phyloP scores from a whole-genome alignment of 805 yeast genomes.

The Starmera dryadoides region DNA sequence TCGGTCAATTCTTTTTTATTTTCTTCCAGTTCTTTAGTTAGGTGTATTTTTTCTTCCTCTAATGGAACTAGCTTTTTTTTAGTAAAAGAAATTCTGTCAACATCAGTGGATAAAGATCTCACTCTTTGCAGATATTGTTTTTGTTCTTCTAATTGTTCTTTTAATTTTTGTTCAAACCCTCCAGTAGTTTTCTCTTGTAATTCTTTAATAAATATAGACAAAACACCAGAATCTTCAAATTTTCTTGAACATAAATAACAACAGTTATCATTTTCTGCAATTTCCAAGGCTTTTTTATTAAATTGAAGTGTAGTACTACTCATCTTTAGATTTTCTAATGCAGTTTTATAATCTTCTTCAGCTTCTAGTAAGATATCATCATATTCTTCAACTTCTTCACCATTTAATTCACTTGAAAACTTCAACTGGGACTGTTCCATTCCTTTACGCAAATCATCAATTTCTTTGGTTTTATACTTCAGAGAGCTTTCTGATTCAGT shows the following conservation, averaged over 20 bases:
- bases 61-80: conserved; percentile 9
- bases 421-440: conserved; percentile 6
- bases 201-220: conserved; percentile 20
- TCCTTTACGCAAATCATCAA: conserved; percentile 4
- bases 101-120: conserved; percentile 21
- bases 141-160: conserved; percentile 24
- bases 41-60: conserved; percentile 5
- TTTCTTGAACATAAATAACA: conserved; percentile 71
- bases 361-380: conserved; percentile 43
- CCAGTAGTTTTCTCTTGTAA: conserved; percentile 24
- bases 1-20: conserved; percentile 9
- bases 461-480: conserved; percentile 7
- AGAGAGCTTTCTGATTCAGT: conserved; percentile 15
- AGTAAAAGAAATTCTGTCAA: conserved; percentile 12
- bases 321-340: conserved; percentile 61
- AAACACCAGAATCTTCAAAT: conserved; percentile 36
- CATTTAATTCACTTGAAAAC: conserved; percentile 16
- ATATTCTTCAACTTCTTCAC: conserved; percentile 40
- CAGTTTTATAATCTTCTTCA: conserved; percentile 54
- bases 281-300: conserved; percentile 59
- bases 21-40: conserved; percentile 9
- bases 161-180: conserved; percentile 24
- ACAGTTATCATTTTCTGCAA: conserved; percentile 47
- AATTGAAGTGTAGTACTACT: conserved; percentile 62
- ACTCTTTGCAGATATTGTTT: conserved; percentile 23